These are phyloP conservation scores for Trichoderma koningii DNA, from an alignment of 2,329 filamentous ascomycete genomes.

Conservation along the genomic window DNA sequence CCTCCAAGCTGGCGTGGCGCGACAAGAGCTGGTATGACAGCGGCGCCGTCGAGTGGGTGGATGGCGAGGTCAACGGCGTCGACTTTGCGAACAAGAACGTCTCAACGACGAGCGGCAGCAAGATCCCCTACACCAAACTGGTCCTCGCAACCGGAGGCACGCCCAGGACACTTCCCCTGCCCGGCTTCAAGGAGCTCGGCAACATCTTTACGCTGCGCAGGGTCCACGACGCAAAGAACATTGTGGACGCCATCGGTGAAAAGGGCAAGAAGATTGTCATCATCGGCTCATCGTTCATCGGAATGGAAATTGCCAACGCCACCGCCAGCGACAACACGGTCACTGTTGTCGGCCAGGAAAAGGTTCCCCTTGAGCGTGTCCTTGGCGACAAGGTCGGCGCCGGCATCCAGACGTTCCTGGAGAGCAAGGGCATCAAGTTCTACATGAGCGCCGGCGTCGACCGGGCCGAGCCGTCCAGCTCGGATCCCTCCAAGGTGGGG, in stretches of 20 bases:
- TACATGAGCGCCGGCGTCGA: constrained; percentile 78
- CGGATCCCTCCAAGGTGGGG: constrained; percentile 72
- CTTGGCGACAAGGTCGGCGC: constrained; percentile 80
- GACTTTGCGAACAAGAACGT: constrained; percentile 76
- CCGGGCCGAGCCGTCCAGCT: constrained; percentile 72
- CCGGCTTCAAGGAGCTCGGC: constrained; percentile 79
- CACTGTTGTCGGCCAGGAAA: constrained; percentile 85
- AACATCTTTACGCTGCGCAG: constrained; percentile 87
- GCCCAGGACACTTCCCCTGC: constrained; percentile 72
- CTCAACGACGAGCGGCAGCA: constrained; percentile 70
- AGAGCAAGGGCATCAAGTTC: constrained; percentile 89
- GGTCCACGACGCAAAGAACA: constrained; percentile 74
- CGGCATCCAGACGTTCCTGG: constrained; percentile 76
- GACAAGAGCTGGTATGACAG: constrained; percentile 75
- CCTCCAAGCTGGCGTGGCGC: constrained; percentile 75
- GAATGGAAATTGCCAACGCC: constrained; percentile 94
- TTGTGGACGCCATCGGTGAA: constrained; percentile 76
- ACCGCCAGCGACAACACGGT: constrained; percentile 78
- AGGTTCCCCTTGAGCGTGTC: constrained; percentile 79
- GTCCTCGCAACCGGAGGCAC: constrained; percentile 86
- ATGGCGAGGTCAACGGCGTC: constrained; percentile 69
- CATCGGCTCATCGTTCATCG: constrained; percentile 92
- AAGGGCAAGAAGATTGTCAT: constrained; percentile 90
- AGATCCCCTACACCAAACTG: constrained; percentile 80
- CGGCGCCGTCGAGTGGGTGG: constrained; percentile 58